phyloP scores from a whole-genome alignment of 208 protist species.

The Trypanosoma congolense region DNA sequence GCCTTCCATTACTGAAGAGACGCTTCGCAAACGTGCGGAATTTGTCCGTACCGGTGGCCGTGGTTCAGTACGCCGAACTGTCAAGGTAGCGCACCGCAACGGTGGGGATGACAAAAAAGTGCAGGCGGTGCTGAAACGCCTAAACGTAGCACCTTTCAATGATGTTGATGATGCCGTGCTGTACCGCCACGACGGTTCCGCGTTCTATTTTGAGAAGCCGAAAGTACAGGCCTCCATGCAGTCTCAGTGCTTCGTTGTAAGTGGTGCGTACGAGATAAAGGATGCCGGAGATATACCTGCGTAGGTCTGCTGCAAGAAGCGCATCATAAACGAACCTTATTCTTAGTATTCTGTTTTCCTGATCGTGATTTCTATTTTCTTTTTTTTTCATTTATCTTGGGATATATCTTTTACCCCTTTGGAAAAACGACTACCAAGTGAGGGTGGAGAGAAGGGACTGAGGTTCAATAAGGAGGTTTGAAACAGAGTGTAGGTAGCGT shows the following conservation, averaged over 20 bases:
- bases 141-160: slow-evolving; percentile 93
- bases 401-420: no score
- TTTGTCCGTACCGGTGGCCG: slow-evolving; percentile 95
- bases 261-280: slow-evolving; percentile 83
- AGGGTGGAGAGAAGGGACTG: no score
- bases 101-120: slow-evolving; percentile 93
- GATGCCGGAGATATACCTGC: slow-evolving; percentile 63
- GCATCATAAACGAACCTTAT: not conserved
- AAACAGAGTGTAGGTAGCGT: no score
- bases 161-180: slow-evolving; percentile 97
- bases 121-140: slow-evolving; percentile 89
- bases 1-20: slow-evolving; percentile 75
- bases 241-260: slow-evolving; percentile 96
- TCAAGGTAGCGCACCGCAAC: slow-evolving; percentile 79
- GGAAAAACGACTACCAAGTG: no score
- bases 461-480: no score
- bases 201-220: slow-evolving; percentile 96
- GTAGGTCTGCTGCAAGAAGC: not conserved
- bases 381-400: no score
- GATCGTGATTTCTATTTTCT: not conserved
- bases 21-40: slow-evolving; percentile 83
- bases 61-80: slow-evolving; percentile 88
- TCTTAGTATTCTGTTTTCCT: not conserved
- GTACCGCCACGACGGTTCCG: slow-evolving; percentile 94
- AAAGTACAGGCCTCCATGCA: slow-evolving; percentile 96